These are phyloP conservation scores for Aspergillus nidulans DNA, from an alignment of 495 filamentous ascomycete genomes.

Conservation along the genomic window DNA sequence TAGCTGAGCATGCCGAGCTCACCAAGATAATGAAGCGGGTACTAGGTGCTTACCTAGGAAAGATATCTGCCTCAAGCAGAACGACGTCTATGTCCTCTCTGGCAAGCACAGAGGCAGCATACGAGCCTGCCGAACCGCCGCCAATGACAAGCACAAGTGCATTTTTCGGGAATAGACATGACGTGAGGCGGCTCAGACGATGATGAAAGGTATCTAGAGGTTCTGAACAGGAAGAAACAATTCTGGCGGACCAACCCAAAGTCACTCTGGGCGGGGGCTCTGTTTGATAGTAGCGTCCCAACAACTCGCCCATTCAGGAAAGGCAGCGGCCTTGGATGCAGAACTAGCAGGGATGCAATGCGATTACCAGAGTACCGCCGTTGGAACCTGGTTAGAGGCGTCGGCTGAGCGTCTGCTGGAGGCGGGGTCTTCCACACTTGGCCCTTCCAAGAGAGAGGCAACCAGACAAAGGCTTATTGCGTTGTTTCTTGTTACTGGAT, in stretches of 20 bases:
- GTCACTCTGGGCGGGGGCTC: not conserved
- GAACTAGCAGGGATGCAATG: not conserved
- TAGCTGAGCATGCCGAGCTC: not conserved
- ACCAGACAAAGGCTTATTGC: not conserved
- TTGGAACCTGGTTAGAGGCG: not conserved
- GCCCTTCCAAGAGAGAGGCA: not conserved
- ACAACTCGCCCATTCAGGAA: not conserved
- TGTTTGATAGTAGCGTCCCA: not conserved
- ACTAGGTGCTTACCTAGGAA: constrained; percentile 3
- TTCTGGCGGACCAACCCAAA: not conserved
- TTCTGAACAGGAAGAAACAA: not conserved
- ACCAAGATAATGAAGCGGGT: not conserved
- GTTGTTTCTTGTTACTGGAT: too few species aligned
- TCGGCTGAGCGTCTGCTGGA: not conserved
- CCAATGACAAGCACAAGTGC: constrained; percentile 41
- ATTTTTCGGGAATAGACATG: constrained; percentile 1
- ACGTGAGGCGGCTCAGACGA: not conserved
- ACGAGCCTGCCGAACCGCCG: constrained; percentile 46
- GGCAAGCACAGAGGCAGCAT: constrained; percentile 37
- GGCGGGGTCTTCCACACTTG: not conserved
- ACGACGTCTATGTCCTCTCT: constrained; percentile 41
- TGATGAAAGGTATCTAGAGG: too few species aligned
- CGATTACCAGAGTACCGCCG: not conserved
- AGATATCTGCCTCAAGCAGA: constrained; percentile 23
- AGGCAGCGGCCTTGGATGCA: not conserved